phyloP scores from a whole-genome alignment of 2,329 filamentous ascomycete genomes.

The Sphaerulina musiva region DNA sequence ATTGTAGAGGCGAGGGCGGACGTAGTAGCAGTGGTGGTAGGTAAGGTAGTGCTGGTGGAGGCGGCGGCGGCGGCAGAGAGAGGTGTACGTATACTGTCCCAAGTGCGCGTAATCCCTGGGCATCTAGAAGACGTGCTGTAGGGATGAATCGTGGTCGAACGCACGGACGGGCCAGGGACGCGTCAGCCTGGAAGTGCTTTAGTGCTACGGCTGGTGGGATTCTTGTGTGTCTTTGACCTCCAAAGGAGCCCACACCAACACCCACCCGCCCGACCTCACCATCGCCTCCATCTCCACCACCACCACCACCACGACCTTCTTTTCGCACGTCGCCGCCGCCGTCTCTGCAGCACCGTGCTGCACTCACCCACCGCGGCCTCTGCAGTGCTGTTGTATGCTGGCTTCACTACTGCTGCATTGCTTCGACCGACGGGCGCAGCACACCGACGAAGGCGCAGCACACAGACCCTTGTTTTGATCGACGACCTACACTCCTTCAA shows the following conservation, averaged over 20 bases:
- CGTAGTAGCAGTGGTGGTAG: not conserved
- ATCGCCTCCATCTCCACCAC: not conserved
- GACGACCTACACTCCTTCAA: not conserved
- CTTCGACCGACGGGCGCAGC: not conserved
- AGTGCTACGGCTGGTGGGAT: not conserved
- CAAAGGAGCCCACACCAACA: not conserved
- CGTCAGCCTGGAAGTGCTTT: not conserved
- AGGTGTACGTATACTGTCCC: not conserved
- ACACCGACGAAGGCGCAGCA: not conserved
- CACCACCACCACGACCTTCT: not conserved
- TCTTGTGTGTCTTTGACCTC: not conserved
- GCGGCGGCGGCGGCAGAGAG: not conserved
- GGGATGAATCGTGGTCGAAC: not conserved
- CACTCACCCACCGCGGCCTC: not conserved
- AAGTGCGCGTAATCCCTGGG: not conserved
- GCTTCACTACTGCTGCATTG: not conserved
- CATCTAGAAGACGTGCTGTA: not conserved
- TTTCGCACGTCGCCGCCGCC: not conserved
- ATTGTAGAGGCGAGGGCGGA: not conserved
- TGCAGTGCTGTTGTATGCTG: not conserved
- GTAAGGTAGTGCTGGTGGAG: not conserved
- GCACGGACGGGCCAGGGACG: not conserved
- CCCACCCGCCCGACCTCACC: no score
- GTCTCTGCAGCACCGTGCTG: not conserved
- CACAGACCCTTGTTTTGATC: not conserved